Conservation (phyloP, 768 basidiomycete species). For the Fomitopsis pulvina region DNA sequence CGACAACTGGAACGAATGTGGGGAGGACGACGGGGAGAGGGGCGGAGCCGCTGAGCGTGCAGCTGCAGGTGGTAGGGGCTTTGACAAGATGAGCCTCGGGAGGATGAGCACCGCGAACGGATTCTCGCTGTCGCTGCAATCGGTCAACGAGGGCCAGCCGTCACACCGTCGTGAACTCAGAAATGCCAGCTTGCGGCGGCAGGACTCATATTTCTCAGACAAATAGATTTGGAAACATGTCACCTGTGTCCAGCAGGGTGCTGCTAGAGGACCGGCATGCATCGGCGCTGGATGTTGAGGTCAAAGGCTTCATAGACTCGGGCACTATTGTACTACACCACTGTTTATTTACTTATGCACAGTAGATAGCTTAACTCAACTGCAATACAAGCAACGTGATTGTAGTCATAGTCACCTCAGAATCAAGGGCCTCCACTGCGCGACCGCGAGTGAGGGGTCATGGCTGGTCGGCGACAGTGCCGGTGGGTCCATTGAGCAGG, state of each 20-base stretch:
- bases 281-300: no score
- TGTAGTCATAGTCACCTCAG: no score
- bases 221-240: slow-evolving; percentile 19
- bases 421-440: neutral
- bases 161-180: slow-evolving; percentile 45
- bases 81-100: slow-evolving; percentile 62
- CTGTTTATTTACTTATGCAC: no score
- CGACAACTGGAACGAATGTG: slow-evolving; percentile 20
- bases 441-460: no score
- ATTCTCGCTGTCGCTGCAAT: slow-evolving; percentile 38
- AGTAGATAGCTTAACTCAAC: no score
- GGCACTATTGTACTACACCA: no score
- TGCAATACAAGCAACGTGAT: neutral
- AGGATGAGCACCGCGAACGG: slow-evolving; percentile 54
- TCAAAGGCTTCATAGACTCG: no score
- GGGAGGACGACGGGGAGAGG: slow-evolving; percentile 22
- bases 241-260: slow-evolving; percentile 20
- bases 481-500: no score
- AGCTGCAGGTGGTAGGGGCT: slow-evolving; percentile 52
- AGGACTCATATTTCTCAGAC: slow-evolving; percentile 15
- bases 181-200: slow-evolving; percentile 23
- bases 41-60: slow-evolving; percentile 46
- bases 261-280: no score
- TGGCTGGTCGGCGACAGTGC: no score
- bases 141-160: slow-evolving; percentile 48